Base-by-base conservation (phyloP, 495 filamentous ascomycete species). In the Penicillium angulare region DNA sequence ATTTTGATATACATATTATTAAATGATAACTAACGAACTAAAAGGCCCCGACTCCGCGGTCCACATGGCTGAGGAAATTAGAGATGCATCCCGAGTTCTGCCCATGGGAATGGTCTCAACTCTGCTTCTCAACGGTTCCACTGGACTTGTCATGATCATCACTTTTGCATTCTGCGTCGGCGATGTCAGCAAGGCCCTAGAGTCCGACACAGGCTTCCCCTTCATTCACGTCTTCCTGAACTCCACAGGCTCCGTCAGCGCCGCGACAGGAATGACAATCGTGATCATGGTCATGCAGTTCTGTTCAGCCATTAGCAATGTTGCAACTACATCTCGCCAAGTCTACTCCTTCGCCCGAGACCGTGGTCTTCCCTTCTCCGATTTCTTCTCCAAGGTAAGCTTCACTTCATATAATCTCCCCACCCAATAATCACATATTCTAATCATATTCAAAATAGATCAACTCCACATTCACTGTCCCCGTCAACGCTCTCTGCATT, bases 281-380 rank as follows among this genome's bases (percentile, higher is more conserved):
- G 52, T 71, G 13, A 56, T 74, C 7, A 47, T 68, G 0, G 34
- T 68, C 16, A 59, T 70, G n/a, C 55, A 63, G 26, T 64, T 68
- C 38, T 59, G 60, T 18, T 61, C 62, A 39, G 64, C 53, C 16
- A 58, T 72, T n/a, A 56, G 56, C 4, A 42, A 64, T 27, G 47
- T 70, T 1, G 71, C 71, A n/a, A 62, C 70, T 3, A 61, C 66
- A 10, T 73, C 71, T 5, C 59, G 75, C 21, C 54, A 74, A 43
- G 45, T 72, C 1, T 77, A 61, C 26, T 65, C 75, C 7, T 77
- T 78, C 53, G 74, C 75, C 3, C 65, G 74, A n/a, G 74, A 77
- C 40, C 62, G 66, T 34, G 75, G 74, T 5, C 66, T 76, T n/a
- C 63, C 67, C 8, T 73, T 65, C 46, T 60, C 66, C 9, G 57